Percentiles rank a stretch among this genome's conserved stretches.
phyloP scores from a whole-genome alignment of 768 basidiomycete species.

The Leccinum imitatum region DNA sequence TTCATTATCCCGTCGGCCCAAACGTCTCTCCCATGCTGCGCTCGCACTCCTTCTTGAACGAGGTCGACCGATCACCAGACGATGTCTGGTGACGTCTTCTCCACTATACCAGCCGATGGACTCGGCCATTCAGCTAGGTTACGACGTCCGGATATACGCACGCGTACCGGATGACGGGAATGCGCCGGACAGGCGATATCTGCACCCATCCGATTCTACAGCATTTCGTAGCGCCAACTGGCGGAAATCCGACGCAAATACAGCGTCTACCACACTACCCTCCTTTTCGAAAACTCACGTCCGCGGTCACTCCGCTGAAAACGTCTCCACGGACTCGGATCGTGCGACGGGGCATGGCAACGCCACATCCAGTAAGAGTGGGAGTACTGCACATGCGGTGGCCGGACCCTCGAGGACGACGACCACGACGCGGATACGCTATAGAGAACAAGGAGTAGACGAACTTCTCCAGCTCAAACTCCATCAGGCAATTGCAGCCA shows the following conservation, averaged over 20 bases:
- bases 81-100: conserved; percentile 78
- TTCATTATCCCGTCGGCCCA: conserved; percentile 37
- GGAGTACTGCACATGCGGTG: conserved; percentile 11
- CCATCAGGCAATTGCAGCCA: conserved; percentile 77
- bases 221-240: conserved; percentile 17
- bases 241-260: conserved; percentile 23
- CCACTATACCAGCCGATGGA: conserved; percentile 85
- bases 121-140: conserved; percentile 67
- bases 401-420: conserved; percentile 18
- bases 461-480: conserved; percentile 92
- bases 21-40: conserved; percentile 73
- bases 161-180: conserved; percentile 70
- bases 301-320: conserved; percentile 21
- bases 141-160: conserved; percentile 68
- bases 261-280: background rate
- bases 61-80: conserved; percentile 70
- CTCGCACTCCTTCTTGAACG: conserved; percentile 79
- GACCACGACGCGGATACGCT: conserved; percentile 48
- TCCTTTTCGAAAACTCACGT: conserved; percentile 12
- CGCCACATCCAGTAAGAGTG: background rate
- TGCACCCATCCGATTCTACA: conserved; percentile 12
- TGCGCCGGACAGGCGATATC: conserved; percentile 50
- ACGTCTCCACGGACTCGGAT: conserved; percentile 30
- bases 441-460: conserved; percentile 92
- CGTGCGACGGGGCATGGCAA: conserved; percentile 3